These are phyloP conservation scores for Debaryomycetaceae sp. DNA, from an alignment of 1,139 yeast species.

Conservation along the genomic window DNA sequence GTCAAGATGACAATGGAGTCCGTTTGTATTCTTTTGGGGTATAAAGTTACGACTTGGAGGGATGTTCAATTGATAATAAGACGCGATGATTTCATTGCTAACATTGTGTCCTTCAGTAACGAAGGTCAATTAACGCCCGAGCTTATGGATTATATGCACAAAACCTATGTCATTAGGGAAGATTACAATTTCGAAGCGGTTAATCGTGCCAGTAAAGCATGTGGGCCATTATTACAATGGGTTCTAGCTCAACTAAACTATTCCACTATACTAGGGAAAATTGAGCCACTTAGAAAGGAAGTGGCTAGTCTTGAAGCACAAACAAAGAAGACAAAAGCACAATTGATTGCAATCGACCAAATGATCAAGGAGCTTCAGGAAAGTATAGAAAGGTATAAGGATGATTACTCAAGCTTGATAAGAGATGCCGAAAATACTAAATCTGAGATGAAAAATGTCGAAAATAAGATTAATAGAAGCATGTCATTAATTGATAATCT, in stretches of 20 bases:
- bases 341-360: constrained; percentile 71
- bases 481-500: constrained; percentile 59
- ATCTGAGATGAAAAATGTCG: constrained; percentile 63
- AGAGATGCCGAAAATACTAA: constrained; percentile 78
- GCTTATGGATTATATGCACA: constrained; percentile 55
- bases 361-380: constrained; percentile 75
- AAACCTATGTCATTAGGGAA: constrained; percentile 56
- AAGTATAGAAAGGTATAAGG: constrained; percentile 67
- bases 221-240: constrained; percentile 93
- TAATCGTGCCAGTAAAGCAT: constrained; percentile 88
- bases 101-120: constrained; percentile 71
- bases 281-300: constrained; percentile 75
- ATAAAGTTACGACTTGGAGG: constrained; percentile 67
- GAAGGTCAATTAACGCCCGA: constrained; percentile 55
- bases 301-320: constrained; percentile 57
- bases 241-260: constrained; percentile 80
- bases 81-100: constrained; percentile 82
- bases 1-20: constrained; percentile 86
- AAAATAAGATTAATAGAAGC: constrained; percentile 62
- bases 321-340: constrained; percentile 60
- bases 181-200: constrained; percentile 73
- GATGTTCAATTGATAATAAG: constrained; percentile 82
- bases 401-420: constrained; percentile 66
- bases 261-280: constrained; percentile 62
- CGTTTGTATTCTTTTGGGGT: constrained; percentile 79